These are phyloP conservation scores for Pilasporangium apinafurcum DNA, from an alignment of 352 stramenopile species.

Conservation along the genomic window DNA sequence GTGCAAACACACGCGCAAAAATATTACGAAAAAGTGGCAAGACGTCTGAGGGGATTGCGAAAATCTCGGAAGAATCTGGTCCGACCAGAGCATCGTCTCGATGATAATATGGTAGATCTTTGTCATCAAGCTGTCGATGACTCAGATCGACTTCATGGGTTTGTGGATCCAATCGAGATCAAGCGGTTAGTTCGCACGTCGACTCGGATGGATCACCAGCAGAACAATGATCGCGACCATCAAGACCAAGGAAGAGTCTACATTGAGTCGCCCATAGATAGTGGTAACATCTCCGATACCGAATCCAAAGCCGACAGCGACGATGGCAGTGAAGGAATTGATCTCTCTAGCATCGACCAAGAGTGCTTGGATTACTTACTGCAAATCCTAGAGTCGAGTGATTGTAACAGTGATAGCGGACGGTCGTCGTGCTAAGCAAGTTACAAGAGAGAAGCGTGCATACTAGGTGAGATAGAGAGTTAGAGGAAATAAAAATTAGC, in stretches of 20 bases:
- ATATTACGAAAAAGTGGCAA: conserved; percentile 74
- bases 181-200: not conserved
- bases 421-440: no score
- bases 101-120: conserved; percentile 18
- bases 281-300: not conserved
- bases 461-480: no score
- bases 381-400: conserved; percentile 7
- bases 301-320: no score
- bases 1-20: conserved; percentile 55
- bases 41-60: conserved; percentile 42
- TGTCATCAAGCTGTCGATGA: conserved; percentile 10
- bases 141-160: no score
- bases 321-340: no score
- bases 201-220: not conserved
- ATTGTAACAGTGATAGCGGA: not conserved
- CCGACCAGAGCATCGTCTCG: conserved; percentile 50
- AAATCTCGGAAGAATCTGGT: conserved; percentile 50
- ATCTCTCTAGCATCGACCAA: no score
- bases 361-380: conserved; percentile 5
- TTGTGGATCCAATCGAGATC: no score
- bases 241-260: no score
- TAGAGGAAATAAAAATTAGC: no score
- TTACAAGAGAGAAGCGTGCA: no score
- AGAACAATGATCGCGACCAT: not conserved
- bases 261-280: no score